Evolutionary conservation across 768 basidiomycete species (phyloP).

Genomic region (Collybiopsis luxurians): DNA sequence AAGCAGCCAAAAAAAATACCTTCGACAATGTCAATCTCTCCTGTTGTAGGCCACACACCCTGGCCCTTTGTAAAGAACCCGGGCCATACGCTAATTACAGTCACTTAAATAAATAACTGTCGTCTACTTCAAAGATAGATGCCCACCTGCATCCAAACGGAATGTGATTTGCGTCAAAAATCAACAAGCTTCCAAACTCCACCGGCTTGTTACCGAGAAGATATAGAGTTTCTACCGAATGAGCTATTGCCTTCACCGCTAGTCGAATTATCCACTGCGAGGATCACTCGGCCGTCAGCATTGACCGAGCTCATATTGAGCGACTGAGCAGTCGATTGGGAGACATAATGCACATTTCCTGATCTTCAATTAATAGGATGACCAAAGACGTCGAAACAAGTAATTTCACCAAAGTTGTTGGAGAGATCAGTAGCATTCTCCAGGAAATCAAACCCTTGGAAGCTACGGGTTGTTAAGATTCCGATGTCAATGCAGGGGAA

Average conservation of each 20-base stretch:
- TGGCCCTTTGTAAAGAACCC: slow-evolving; percentile 6
- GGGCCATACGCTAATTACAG: no score
- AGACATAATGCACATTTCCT: slow-evolving; percentile 12
- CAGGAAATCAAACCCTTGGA: neutral
- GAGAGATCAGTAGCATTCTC: slow-evolving; percentile 5
- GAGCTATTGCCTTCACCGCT: slow-evolving; percentile 8
- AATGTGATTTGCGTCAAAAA: slow-evolving; percentile 18
- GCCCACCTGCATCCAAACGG: no score
- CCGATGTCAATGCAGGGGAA: neutral
- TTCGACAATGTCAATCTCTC: no score
- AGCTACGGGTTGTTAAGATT: no score
- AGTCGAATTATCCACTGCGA: slow-evolving; percentile 18
- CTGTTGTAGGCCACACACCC: no score
- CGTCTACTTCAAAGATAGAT: no score
- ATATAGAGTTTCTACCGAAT: slow-evolving; percentile 16
- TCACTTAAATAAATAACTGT: no score
- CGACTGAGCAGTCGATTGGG: slow-evolving; percentile 4
- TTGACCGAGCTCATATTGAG: slow-evolving; percentile 15
- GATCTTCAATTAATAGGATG: neutral
- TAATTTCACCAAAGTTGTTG: neutral
- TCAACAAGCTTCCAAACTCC: slow-evolving; percentile 13
- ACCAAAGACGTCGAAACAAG: neutral
- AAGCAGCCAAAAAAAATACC: no score
- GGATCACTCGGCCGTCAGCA: slow-evolving; percentile 15
- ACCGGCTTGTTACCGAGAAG: slow-evolving; percentile 11